Percentiles rank a stretch among this genome's conserved stretches.
These are phyloP conservation scores for Scutellaria barbata DNA, from an alignment of 257 asterid genomes.

Conservation along the genomic window DNA sequence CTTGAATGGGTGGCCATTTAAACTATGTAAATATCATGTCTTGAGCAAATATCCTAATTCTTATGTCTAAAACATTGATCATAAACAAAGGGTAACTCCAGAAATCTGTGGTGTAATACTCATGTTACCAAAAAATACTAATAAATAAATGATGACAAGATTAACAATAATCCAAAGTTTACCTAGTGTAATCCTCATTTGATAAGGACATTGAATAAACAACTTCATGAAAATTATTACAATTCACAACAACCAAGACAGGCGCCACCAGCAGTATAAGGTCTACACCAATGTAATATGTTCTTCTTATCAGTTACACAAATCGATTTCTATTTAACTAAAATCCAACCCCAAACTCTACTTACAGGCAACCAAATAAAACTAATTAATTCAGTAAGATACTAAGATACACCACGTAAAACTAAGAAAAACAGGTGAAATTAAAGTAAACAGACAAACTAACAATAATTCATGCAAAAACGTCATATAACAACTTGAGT, in stretches of 20 bases:
- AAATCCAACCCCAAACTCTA: background rate
- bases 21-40: background rate
- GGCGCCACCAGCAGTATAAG: background rate
- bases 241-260: background rate
- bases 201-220: background rate
- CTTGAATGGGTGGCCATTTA: background rate
- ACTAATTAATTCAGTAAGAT: background rate
- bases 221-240: background rate
- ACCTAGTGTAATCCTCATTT: background rate
- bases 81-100: background rate
- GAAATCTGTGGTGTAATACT: background rate
- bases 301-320: background rate
- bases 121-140: background rate
- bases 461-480: background rate
- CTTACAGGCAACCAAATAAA: background rate
- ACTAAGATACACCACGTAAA: no score
- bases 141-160: background rate
- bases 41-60: no score
- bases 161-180: background rate
- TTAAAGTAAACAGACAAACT: background rate
- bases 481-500: conserved; percentile 17
- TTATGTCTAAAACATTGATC: background rate
- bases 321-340: background rate
- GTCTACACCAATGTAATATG: background rate
- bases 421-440: no score